phyloP scores from a whole-genome alignment of 192 early-diverging fungal genomes.

The Geosiphon pyriformis region DNA sequence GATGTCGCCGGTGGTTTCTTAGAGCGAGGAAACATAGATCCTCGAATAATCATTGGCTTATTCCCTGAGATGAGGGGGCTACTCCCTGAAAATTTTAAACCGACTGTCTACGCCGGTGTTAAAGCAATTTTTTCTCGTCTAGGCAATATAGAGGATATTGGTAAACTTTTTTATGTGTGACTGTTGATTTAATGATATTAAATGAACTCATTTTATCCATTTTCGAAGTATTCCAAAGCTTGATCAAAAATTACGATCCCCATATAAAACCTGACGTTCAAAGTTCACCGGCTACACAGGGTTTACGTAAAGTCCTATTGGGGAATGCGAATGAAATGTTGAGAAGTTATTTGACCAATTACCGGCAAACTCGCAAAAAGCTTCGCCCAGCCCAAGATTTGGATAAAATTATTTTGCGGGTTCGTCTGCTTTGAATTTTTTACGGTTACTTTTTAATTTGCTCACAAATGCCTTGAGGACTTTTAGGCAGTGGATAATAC shows the following conservation, averaged over 20 bases:
- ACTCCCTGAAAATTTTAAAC: conserved; percentile 18
- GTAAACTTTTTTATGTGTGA: conserved; percentile 28
- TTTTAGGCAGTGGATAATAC: conserved; percentile 37
- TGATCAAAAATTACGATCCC: conserved; percentile 33
- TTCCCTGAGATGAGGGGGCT: conserved; percentile 40
- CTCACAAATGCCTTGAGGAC: too few species aligned
- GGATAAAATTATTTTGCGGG: conserved; percentile 17
- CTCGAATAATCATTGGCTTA: conserved; percentile 45
- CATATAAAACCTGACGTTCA: conserved; percentile 44
- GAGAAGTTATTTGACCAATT: conserved; percentile 44
- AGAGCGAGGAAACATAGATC: conserved; percentile 60
- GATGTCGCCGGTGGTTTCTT: conserved; percentile 60
- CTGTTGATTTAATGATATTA: too few species aligned
- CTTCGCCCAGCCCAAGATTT: background rate
- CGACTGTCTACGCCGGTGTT: conserved; percentile 42
- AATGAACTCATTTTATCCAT: too few species aligned
- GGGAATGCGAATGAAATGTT: conserved; percentile 56
- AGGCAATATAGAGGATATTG: conserved; percentile 43
- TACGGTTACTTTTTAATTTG: too few species aligned
- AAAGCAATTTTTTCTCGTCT: conserved; percentile 27
- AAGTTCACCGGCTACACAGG: conserved; percentile 27
- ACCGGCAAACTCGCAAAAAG: conserved; percentile 28
- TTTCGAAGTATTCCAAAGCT: conserved; percentile 24
- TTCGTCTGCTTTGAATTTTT: too few species aligned
- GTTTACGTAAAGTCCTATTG: conserved; percentile 44